Base-by-base conservation (phyloP, 2,329 filamentous ascomycete genomes). In the Nigrograna mackinnonii region DNA sequence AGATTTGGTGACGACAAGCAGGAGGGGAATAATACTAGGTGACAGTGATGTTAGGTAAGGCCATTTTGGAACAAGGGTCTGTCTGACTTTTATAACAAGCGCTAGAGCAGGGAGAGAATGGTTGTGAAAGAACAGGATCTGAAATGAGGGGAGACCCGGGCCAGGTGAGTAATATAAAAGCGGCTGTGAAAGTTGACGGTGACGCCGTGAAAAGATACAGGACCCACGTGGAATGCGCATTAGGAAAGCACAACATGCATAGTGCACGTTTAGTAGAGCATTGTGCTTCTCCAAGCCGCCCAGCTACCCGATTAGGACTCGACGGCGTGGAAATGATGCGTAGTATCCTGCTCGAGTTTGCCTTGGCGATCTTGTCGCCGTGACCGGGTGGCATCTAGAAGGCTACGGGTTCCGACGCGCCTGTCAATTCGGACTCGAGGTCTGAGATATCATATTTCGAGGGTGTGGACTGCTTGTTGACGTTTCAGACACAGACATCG, bases 151-250 rank as follows among this genome's bases (percentile, higher is more conserved):
- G 48, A 53, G 44, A 51, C n/a, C 44, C 53, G 48, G 54, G 55
- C 54, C 54, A 50, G 52, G 40, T 49, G 47, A 48, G 31, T 46
- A 48, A 46, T 37, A 54, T 50, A 49, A 40, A 31, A 5, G 6
- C 11, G 6, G 11, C 18, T 19, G 11, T 4, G 17, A 33, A 19
- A 13, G 20, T 16, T n/a, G 12, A 11, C 16, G 9, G 19, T 26
- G 13, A 21, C 16, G 5, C 12, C 9, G 12, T 18, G 6, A 19
- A 16, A 5, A 32, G 7, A 3, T n/a, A 12, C 28, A 26, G 14
- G 12, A 46, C 35, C 52, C 58, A 62, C 58, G 60, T 62, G 59
- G 58, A 56, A 62, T 60, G 48, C 49, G 50, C 39, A 50, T 49
- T 43, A 43, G 49, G 50, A 53, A 54, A 44, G 45, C 52, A 56